phyloP scores from a whole-genome alignment of 225 moss, liverwort and hornwort species.

The Thuidium tamariscinum region DNA sequence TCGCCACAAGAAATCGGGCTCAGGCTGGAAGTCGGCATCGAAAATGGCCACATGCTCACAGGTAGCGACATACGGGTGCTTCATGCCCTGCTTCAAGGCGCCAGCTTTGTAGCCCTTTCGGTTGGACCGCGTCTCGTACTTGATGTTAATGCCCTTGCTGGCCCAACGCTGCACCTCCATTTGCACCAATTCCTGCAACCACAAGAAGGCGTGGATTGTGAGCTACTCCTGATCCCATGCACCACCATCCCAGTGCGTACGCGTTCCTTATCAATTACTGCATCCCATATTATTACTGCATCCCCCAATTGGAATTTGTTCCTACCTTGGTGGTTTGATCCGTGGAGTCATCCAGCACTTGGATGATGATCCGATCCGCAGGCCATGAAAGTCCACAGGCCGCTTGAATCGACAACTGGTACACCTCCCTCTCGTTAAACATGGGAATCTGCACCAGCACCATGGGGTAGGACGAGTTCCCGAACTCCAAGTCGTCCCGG shows the following conservation, averaged over 20 bases:
- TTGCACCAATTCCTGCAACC: slow-evolving; percentile 56
- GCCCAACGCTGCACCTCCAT: slow-evolving; percentile 79
- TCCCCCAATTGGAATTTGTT: neutral
- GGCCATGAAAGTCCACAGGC: slow-evolving; percentile 78
- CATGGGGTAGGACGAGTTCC: slow-evolving; percentile 60
- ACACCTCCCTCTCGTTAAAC: slow-evolving; percentile 79
- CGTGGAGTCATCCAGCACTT: slow-evolving; percentile 85
- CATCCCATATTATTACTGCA: neutral
- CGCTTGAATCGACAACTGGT: slow-evolving; percentile 73
- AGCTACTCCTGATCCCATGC: neutral
- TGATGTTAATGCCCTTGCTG: slow-evolving; percentile 78
- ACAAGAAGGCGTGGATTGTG: neutral
- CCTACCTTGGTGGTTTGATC: slow-evolving; percentile 64
- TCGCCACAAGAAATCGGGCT: slow-evolving; percentile 55
- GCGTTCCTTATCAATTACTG: neutral
- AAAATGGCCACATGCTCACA: slow-evolving; percentile 77
- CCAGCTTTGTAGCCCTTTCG: slow-evolving; percentile 77
- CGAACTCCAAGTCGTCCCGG: slow-evolving; percentile 63
- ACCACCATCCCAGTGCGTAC: too few relatives aligned
- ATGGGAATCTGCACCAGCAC: slow-evolving; percentile 80
- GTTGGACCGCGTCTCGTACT: slow-evolving; percentile 59
- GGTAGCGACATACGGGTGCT: slow-evolving; percentile 35
- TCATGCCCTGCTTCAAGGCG: slow-evolving; percentile 67
- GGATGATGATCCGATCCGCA: slow-evolving; percentile 68
- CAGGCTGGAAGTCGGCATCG: slow-evolving; percentile 79